These are phyloP conservation scores for Eucalyptus sp. DNA, from an alignment of 345 rosid species.

Conservation along the genomic window DNA sequence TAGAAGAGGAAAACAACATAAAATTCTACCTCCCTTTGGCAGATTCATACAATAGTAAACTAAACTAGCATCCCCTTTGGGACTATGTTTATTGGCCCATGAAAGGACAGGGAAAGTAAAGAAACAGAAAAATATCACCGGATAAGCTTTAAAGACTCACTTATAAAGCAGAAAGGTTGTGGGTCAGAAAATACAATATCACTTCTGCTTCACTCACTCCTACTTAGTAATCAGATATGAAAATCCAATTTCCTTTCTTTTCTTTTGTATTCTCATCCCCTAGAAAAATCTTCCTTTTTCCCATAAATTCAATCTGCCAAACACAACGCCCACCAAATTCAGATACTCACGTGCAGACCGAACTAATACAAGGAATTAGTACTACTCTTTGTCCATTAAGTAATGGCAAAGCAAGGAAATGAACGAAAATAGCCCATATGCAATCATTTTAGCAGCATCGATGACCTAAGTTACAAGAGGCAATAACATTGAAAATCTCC, in stretches of 20 bases:
- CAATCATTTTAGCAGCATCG: not conserved
- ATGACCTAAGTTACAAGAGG: not conserved
- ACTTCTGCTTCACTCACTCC: not conserved
- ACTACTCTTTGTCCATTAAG: not conserved
- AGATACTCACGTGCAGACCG: not conserved
- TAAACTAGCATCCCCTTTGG: not conserved
- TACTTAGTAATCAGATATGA: not conserved
- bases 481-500: too few species aligned
- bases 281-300: not conserved
- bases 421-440: not conserved
- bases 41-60: not conserved
- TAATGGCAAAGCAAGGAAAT: not conserved
- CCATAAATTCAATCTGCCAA: not conserved
- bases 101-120: not conserved
- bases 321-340: not conserved
- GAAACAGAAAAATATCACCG: not conserved
- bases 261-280: not conserved
- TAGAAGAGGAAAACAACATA: not conserved
- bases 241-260: not conserved
- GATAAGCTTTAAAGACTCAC: not conserved
- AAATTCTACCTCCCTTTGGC: not conserved
- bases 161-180: not conserved
- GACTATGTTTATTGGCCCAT: not conserved
- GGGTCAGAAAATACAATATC: not conserved
- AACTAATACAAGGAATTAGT: not conserved